phyloP scores from a whole-genome alignment of 306 rosid species.

The Arachis stenosperma region DNA sequence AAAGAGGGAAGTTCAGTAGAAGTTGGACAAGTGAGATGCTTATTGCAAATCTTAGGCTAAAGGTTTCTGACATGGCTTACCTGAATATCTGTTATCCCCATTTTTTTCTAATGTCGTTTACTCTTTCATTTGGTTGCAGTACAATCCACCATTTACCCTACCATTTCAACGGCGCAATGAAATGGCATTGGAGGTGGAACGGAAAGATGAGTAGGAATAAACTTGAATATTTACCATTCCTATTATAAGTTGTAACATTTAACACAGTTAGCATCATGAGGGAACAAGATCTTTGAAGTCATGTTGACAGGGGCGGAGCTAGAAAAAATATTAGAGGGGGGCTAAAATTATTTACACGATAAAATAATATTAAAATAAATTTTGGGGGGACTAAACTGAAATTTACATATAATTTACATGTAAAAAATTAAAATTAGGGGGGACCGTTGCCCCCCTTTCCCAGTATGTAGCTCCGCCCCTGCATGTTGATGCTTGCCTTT shows the following conservation, averaged over 20 bases:
- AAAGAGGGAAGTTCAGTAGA: constrained; percentile 67
- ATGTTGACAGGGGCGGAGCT: too few species aligned
- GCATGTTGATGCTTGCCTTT: constrained; percentile 31
- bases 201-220: constrained; percentile 55
- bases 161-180: constrained; percentile 98
- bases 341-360: too few species aligned
- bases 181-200: constrained; percentile 83
- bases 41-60: constrained; percentile 38
- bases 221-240: constrained; percentile 30
- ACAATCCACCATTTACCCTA: constrained; percentile 94
- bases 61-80: constrained; percentile 7
- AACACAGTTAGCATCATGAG: constrained; percentile 18
- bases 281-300: constrained; percentile 17
- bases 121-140: constrained; percentile 60
- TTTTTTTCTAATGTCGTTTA: constrained; percentile 34
- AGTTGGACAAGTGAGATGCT: constrained; percentile 76
- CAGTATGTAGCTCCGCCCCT: too few species aligned
- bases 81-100: constrained; percentile 13
- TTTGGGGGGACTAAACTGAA: too few species aligned
- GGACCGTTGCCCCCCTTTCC: too few species aligned
- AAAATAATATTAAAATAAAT: too few species aligned
- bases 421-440: too few species aligned
- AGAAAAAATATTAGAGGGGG: too few species aligned
- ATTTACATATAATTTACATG: too few species aligned
- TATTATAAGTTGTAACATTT: constrained; percentile 26